Base-by-base conservation (phyloP, 2,329 filamentous ascomycete species). In the Cordyceps tenuipes region DNA sequence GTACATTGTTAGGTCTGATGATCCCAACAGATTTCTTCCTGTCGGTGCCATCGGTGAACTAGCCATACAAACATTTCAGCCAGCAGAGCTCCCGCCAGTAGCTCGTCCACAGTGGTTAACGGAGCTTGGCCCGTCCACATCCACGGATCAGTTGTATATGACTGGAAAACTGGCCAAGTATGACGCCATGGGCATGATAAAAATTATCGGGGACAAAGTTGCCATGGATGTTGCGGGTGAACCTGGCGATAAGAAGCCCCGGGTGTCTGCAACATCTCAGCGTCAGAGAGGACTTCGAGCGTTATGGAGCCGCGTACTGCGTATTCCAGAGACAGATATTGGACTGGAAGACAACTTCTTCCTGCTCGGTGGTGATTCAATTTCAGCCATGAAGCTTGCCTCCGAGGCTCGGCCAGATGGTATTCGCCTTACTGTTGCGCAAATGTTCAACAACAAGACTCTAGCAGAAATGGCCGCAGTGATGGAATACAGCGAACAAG, bases 321-420 rank as follows among this genome's bases (percentile, higher is more conserved):
- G 66, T 1, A 67, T 80, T 1, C 64, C 70, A 0, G 72, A 79
- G 58, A 73, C 78, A 3, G 71, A 77, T 1, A 81, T 85, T 19
- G 75, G 78, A 1, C 69, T 79, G 1, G 77, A 83, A 12, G 79
- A 84, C 65, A 82, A 79, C 70, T 85, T 86, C 70, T 85, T 86
- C 75, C 76, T 77, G 3, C 75, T 84, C 0, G 82, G 83, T 1
- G 83, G 83, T 21, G 82, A 85, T 69, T 85, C 82, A 0, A 81
- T 85, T 29, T 71, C 77, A 1, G 82, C 82, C 2, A 87, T 86
- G 81, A 83, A 81, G 66, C 71, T 86, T 0, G 83, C 85, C 0
- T 79, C 82, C 3, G 78, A 80, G 57, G 77, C 80, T 2, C 73
- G 82, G 23, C 71, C 74, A 2, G 75, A 77, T 26, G 77, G 77